Base-by-base conservation (phyloP, 2,329 filamentous ascomycete genomes). In the Myotisia sp. region DNA sequence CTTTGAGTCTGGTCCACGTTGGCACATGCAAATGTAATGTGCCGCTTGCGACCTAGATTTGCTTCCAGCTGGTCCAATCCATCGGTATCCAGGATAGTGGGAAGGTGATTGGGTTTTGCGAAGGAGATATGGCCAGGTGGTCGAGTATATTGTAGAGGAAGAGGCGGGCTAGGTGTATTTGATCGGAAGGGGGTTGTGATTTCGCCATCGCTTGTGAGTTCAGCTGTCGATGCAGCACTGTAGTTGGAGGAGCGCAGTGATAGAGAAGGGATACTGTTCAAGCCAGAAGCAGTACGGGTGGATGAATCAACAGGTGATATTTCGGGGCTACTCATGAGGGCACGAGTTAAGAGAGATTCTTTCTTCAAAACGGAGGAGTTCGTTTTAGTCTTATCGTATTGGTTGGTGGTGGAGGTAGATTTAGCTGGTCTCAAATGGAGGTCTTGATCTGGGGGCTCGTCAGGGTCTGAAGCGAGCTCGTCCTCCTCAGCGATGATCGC, bases 181-280 rank as follows among this genome's bases (percentile, higher is more conserved):
- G 83, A 82, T 37, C 84, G 70, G n/a, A 83, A 79, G 26, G 87
- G 85, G 49, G 84, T 94, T 12, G 86, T 92, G 39, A 92, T 63
- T 39, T 83, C 86, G 38, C 82, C 90, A 50, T 94, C 90, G 57
- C 86, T 94, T n/a, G 85, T 94, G 37, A 95, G 67, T 44, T 94
- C 87, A 23, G 81, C 81, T 3, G 84, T 92, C 2, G 86, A 93
- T 29, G 81, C 70, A 39, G 79, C 61, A 59, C 85, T 93, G 80
- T 87, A 39, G 74, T 58, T 42, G 10, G 39, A 34, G 10, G 38
- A 36, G 5, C 29, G 16, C 62, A 60, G 45, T 65, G 57, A 42
- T 51, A 42, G 37, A 50, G 40, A 42, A 37, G 28, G 37, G 50
- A 48, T 37, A 53, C 45, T 38, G 24, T 30, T 31, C 22, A 37